Evolutionary conservation across 1,284 basidiomycete genomes (phyloP).

Genomic region (Pseudozyma hubeiensis): DNA sequence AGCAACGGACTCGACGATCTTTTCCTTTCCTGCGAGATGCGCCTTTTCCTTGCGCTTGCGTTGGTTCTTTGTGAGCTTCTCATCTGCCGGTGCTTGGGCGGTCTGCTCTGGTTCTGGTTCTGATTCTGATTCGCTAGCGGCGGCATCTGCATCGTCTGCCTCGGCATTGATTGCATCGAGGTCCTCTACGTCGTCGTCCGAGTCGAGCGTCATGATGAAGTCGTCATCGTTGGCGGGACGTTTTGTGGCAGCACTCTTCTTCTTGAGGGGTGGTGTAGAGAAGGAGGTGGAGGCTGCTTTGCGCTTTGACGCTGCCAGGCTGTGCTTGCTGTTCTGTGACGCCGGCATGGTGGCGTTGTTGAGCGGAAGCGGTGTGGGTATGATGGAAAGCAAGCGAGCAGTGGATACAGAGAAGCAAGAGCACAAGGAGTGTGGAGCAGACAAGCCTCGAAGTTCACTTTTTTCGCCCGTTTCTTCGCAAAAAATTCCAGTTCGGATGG

Average conservation of each 20-base stretch:
- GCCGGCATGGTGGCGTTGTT: constrained; percentile 22
- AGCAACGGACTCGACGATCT: constrained; percentile 55
- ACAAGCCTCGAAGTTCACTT: too few relatives aligned
- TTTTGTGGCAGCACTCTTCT: constrained; percentile 11
- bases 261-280: constrained; percentile 24
- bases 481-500: too few relatives aligned
- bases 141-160: constrained; percentile 4
- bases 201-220: constrained; percentile 67
- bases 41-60: constrained; percentile 52
- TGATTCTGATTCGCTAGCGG: constrained; percentile 18
- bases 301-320: constrained; percentile 25
- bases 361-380: background rate
- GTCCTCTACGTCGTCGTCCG: constrained; percentile 58
- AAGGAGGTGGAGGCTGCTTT: constrained; percentile 21
- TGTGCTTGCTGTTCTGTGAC: constrained; percentile 8
- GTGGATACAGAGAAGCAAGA: too few relatives aligned
- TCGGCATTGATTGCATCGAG: constrained; percentile 25
- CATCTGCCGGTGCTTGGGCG: constrained; percentile 1
- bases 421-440: too few relatives aligned
- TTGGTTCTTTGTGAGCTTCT: constrained; percentile 44
- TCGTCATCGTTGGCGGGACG: constrained; percentile 42
- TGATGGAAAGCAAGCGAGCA: too few relatives aligned
- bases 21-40: constrained; percentile 57
- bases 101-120: constrained; percentile 16
- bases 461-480: too few relatives aligned